Evolutionary conservation across 2,329 filamentous ascomycete species (phyloP), one percentile per base, ranked within the genome.

Genomic region (Colletotrichum liaoningense): DNA sequence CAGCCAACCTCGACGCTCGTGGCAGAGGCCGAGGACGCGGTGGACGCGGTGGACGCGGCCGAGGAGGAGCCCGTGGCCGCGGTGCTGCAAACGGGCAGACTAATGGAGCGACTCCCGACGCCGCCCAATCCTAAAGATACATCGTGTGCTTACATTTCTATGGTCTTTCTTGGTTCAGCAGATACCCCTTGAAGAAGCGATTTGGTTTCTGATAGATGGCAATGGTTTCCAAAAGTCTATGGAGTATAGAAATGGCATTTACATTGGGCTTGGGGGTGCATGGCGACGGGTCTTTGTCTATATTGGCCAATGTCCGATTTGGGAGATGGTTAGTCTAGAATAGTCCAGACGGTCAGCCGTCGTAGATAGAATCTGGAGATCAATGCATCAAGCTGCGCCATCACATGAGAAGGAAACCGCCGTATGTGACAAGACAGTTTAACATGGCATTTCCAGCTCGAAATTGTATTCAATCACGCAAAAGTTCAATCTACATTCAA

Each of bases 1-100:
- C 92, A 1, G 81, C 88, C 1, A 87, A 80, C 56, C 81, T 93
- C 14, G 87, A 92, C 75, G 78, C 83, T 26, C 83, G 83, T 33
- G 81, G 85, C 38, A 79, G 83, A 52, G 82, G 84, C 5, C 82
- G 83, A 38, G 82, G 84, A 9, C 81, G 84, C 67, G 74, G 84
- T 66, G 74, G 72, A 46, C 71, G 74, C 8, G 74, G 63, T 6
- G 75, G 69, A 52, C 57, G 82, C 30, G 79, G 83, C 28, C 82
- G 83, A 22, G 80, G 79, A 16, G 73, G 75, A 52, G 77, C 80
- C 19, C 79, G 83, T 49, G 81, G 83, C 56, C 81, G 84, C 59
- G 82, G 80, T 16, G 79, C 81, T 16, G 79, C 81, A 11, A 70
- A 66, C 11, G 67, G 60, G 55, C 24, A 38, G 1, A n/a, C 35